Evolutionary conservation across 2,329 filamentous ascomycete genomes (phyloP), one percentile per base, ranked within the genome.

Genomic region (Drechslerella dactyloides): DNA sequence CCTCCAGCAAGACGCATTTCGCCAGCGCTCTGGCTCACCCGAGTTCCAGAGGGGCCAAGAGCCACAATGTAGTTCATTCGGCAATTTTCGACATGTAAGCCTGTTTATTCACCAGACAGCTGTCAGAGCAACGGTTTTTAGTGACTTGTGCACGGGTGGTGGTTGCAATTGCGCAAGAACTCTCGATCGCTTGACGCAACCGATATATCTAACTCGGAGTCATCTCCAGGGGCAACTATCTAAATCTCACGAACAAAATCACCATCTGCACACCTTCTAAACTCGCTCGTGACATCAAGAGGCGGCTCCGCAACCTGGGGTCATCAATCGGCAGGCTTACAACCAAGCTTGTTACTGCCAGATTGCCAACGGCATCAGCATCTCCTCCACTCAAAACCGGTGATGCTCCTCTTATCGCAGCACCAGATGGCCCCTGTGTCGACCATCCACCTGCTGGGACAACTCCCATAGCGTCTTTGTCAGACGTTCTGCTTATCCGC

Each of bases 151-250:
- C n/a, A n/a, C n/a, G n/a, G n/a, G n/a, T n/a, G n/a, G n/a, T n/a
- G n/a, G n/a, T n/a, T n/a, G n/a, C n/a, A n/a, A n/a, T n/a, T n/a
- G n/a, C n/a, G n/a, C n/a, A n/a, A n/a, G n/a, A n/a, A n/a, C n/a
- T n/a, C 27, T 33, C 3, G 4, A 33, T 33, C 3, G 4, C 27
- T 33, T 4, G 3, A 33, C 27, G 27, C 21, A 19, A 24, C 23
- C 24, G 2, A 23, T 27, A 35, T 33, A 50, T 33, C 19, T 46
- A 33, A 54, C 11, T 2, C 42, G 30, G 7, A 15, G 19, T n/a
- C 2, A 8, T 30, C n/a, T 53, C n/a, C 44, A 65, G 61, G 52
- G 61, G 61, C n/a, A 46, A 40, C n/a, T 44, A 65, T 35, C 44
- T 65, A 4, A 44, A 52, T 46, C 53, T 65, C 30, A 65, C 52